phyloP scores from a whole-genome alignment of 805 yeast genomes.

The Sungouiozyma ichnusensis region DNA sequence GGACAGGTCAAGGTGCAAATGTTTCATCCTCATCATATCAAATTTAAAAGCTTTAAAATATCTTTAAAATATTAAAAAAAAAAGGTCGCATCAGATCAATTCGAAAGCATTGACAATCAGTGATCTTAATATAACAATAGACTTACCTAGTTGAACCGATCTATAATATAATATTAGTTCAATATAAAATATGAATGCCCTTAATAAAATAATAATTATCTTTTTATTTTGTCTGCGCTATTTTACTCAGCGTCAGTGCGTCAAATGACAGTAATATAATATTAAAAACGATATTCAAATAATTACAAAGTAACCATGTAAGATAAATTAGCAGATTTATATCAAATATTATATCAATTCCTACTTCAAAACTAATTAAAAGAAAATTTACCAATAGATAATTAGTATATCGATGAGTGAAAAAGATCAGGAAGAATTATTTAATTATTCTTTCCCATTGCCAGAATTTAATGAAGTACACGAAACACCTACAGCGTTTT shows the following conservation, averaged over 20 bases:
- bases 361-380: not conserved
- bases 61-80: not conserved
- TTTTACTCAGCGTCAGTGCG: not conserved
- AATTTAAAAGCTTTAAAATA: slow-evolving; percentile 40
- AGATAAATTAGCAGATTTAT: no score
- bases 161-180: not conserved
- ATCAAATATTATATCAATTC: no score
- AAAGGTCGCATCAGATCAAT: no score
- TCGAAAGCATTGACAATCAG: not conserved
- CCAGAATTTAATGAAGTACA: not conserved
- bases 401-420: not conserved
- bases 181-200: not conserved
- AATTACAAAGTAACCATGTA: no score
- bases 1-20: slow-evolving; percentile 99
- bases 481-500: not conserved
- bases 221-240: not conserved
- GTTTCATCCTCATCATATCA: slow-evolving; percentile 89
- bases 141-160: not conserved
- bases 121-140: not conserved
- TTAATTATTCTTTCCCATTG: not conserved
- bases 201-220: no score
- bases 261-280: not conserved
- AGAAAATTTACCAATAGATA: not conserved
- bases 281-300: no score
- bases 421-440: not conserved